A percentile compares a stretch with the other conserved stretches of the same genome.
Conservation (phyloP, 2,329 filamentous ascomycete species). For the Berkeleyomyces basicola region DNA sequence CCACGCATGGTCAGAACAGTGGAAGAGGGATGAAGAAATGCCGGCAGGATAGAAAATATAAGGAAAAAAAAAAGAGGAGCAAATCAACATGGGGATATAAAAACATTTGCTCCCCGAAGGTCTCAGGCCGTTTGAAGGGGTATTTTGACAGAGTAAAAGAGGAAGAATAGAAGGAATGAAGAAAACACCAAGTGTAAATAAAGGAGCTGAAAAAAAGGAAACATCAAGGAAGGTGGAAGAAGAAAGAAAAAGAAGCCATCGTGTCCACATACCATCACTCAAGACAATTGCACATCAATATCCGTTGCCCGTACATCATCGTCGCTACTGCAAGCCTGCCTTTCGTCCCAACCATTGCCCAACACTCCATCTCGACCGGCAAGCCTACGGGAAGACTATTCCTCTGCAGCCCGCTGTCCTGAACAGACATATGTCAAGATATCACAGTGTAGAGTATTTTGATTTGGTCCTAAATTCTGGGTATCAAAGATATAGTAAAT, state of each 20-base stretch:
- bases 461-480: constrained; percentile 1
- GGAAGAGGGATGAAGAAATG: neutral
- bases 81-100: neutral
- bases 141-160: constrained; percentile 7
- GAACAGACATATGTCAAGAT: neutral
- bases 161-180: constrained; percentile 15
- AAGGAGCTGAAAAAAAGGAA: neutral
- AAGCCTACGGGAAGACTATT: too few species aligned
- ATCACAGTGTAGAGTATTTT: neutral
- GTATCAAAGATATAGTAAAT: neutral
- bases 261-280: neutral
- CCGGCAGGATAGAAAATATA: constrained; percentile 1
- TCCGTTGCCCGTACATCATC: too few species aligned
- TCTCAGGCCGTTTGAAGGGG: too few species aligned
- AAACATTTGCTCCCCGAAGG: too few species aligned
- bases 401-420: too few species aligned
- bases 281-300: neutral
- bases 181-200: neutral
- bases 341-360: too few species aligned
- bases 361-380: too few species aligned
- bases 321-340: too few species aligned
- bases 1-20: neutral
- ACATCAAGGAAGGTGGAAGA: neutral
- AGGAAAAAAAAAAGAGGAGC: neutral
- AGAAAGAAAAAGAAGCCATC: neutral